Percentiles rank a stretch among this genome's conserved stretches.
Evolutionary conservation across 2,329 filamentous ascomycete genomes (phyloP).

Genomic region (Ceratocystis smalleyi): DNA sequence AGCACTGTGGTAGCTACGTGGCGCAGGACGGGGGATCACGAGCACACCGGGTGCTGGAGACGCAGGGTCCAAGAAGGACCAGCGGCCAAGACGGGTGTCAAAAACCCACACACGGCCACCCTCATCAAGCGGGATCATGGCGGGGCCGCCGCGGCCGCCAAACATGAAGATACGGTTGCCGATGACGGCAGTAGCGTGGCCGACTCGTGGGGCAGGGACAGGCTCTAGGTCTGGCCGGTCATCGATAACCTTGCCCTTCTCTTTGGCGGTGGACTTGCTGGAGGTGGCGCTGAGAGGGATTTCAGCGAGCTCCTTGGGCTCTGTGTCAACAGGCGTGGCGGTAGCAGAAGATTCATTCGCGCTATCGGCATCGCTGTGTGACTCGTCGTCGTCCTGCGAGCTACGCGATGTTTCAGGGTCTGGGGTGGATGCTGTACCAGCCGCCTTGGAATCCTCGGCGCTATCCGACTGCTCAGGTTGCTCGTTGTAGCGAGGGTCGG

Average conservation of each 20-base stretch:
- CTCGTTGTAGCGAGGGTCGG: not conserved
- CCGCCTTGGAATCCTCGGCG: slow-evolving; percentile 18
- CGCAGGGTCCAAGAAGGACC: slow-evolving; percentile 48
- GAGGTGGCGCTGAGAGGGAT: slow-evolving; percentile 26
- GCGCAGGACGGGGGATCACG: slow-evolving; percentile 35
- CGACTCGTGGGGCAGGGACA: slow-evolving; percentile 53
- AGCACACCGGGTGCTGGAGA: slow-evolving; percentile 29
- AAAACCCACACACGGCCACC: slow-evolving; percentile 61
- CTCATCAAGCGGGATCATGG: slow-evolving; percentile 59
- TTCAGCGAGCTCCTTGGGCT: slow-evolving; percentile 27
- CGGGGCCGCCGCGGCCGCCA: slow-evolving; percentile 56
- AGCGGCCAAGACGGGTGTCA: slow-evolving; percentile 46
- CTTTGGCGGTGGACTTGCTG: slow-evolving; percentile 19
- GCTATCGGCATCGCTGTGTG: slow-evolving; percentile 9
- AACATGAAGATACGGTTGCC: slow-evolving; percentile 62
- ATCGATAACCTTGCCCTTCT: slow-evolving; percentile 28
- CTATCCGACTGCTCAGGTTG: slow-evolving; percentile 21
- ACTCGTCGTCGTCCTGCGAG: slow-evolving; percentile 19
- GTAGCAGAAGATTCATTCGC: not conserved
- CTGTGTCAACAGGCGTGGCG: not conserved
- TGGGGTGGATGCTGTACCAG: slow-evolving; percentile 8
- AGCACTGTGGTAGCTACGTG: slow-evolving; percentile 57
- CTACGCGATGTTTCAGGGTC: slow-evolving; percentile 19
- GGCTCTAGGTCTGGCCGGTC: slow-evolving; percentile 24
- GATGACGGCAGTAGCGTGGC: slow-evolving; percentile 54